These are phyloP conservation scores for Aspergillus pseudoglaucus DNA, from an alignment of 2,329 filamentous ascomycete genomes.

Conservation along the genomic window DNA sequence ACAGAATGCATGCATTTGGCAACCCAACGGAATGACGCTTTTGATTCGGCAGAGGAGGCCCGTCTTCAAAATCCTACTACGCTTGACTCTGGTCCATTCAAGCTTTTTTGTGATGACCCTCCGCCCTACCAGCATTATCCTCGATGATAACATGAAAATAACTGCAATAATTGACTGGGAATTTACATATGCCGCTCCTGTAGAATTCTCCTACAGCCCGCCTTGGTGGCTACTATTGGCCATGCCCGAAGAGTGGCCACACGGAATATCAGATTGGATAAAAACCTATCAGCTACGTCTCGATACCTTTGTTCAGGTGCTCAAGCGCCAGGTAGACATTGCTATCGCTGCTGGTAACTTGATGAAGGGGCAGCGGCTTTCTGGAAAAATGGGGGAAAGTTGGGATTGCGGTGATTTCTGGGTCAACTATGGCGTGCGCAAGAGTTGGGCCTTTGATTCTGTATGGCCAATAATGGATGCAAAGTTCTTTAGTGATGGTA, in stretches of 20 bases:
- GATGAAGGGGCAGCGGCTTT: conserved; percentile 9
- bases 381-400: conserved; percentile 10
- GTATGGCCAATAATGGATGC: conserved; percentile 9
- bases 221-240: conserved; percentile 21
- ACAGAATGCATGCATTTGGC: conserved; percentile 37
- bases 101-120: conserved; percentile 18
- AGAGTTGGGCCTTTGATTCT: conserved; percentile 8
- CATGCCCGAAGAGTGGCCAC: conserved; percentile 16
- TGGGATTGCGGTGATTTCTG: conserved; percentile 7
- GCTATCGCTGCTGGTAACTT: conserved; percentile 6
- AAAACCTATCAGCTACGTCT: conserved; percentile 10
- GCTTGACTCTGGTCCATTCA: conserved; percentile 17
- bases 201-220: conserved; percentile 12
- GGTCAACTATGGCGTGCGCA: conserved; percentile 5
- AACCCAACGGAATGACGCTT: conserved; percentile 35
- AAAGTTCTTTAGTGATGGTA: conserved; percentile 2
- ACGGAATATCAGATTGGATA: conserved; percentile 13
- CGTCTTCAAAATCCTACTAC: conserved; percentile 7
- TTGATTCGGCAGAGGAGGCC: conserved; percentile 16
- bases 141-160: conserved; percentile 7
- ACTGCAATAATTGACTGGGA: conserved; percentile 18
- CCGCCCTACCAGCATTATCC: conserved; percentile 11
- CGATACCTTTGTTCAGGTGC: conserved; percentile 10
- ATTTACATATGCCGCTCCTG: conserved; percentile 18
- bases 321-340: conserved; percentile 8